Evolutionary conservation across 1,139 yeast genomes (phyloP).

Genomic region (Pichia sp.): DNA sequence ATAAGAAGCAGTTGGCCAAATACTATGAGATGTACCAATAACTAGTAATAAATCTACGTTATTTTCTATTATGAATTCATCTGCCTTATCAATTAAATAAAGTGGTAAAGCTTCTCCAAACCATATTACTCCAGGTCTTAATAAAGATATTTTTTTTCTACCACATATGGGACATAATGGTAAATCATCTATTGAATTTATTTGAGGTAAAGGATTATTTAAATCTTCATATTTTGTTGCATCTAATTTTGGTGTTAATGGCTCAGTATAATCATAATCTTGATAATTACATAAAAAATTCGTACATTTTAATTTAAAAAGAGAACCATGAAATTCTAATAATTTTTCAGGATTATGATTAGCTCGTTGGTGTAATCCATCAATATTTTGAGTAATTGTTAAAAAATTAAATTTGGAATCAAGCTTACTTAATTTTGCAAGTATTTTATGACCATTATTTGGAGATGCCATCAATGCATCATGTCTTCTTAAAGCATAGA

Average conservation of each 20-base stretch:
- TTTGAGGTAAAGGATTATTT: constrained; percentile 26
- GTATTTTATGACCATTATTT: constrained; percentile 64
- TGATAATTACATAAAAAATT: constrained; percentile 67
- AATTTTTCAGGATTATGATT: constrained; percentile 47
- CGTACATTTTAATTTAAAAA: constrained; percentile 70
- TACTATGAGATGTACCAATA: constrained; percentile 78
- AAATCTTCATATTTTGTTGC: constrained; percentile 10
- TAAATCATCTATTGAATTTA: constrained; percentile 43
- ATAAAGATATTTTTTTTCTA: constrained; percentile 34
- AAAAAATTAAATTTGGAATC: constrained; percentile 34
- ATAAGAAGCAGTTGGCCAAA: constrained; percentile 89
- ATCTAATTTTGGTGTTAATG: constrained; percentile 54
- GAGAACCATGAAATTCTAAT: constrained; percentile 71
- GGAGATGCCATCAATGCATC: constrained; percentile 64
- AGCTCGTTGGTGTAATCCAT: constrained; percentile 64
- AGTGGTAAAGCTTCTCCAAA: constrained; percentile 81
- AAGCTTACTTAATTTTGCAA: constrained; percentile 44
- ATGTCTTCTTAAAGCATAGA: constrained; percentile 64
- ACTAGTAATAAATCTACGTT: constrained; percentile 70
- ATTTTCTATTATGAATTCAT: constrained; percentile 55
- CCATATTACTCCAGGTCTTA: constrained; percentile 92
- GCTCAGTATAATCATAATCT: constrained; percentile 46
- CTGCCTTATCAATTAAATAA: constrained; percentile 55
- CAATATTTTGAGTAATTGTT: constrained; percentile 78
- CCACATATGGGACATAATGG: constrained; percentile 73